phyloP scores from a whole-genome alignment of 1,139 yeast genomes.

The Kodamaea derodonti region DNA sequence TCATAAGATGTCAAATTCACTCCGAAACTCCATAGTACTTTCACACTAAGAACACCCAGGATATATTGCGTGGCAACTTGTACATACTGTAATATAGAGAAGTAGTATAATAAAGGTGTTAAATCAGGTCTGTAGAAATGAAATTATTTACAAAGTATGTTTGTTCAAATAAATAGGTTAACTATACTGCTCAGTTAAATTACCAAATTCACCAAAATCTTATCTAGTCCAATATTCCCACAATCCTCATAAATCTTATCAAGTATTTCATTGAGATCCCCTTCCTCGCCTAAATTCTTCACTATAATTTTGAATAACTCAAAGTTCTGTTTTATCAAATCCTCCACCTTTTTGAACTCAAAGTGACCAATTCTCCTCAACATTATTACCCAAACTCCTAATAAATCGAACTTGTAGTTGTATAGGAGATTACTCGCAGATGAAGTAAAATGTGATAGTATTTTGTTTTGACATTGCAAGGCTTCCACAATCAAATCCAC shows the following conservation, averaged over 20 bases:
- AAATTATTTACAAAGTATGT: too few relatives aligned
- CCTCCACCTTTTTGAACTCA: background rate
- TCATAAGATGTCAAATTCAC: too few relatives aligned
- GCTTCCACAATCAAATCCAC: conserved; percentile 11
- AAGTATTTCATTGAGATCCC: background rate
- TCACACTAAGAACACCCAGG: too few relatives aligned
- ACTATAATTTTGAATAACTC: background rate
- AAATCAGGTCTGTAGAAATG: too few relatives aligned
- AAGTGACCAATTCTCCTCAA: conserved; percentile 8
- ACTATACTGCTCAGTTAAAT: too few relatives aligned
- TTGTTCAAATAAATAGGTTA: too few relatives aligned
- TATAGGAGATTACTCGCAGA: conserved; percentile 16
- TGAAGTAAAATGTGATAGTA: conserved; percentile 8
- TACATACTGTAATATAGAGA: too few relatives aligned
- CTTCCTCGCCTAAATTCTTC: background rate
- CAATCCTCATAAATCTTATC: conserved; percentile 1
- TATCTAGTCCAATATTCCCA: background rate
- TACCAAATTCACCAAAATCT: too few relatives aligned
- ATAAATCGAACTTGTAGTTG: conserved; percentile 32
- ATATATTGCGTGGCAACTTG: too few relatives aligned
- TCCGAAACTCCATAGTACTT: too few relatives aligned
- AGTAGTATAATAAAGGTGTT: too few relatives aligned
- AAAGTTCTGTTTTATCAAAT: background rate
- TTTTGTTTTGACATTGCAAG: conserved; percentile 10
- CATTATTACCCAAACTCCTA: conserved; percentile 26